Evolutionary conservation across 768 basidiomycete genomes (phyloP), one percentile per base, ranked within the genome.

Genomic region (Fibroporia radiculosa): DNA sequence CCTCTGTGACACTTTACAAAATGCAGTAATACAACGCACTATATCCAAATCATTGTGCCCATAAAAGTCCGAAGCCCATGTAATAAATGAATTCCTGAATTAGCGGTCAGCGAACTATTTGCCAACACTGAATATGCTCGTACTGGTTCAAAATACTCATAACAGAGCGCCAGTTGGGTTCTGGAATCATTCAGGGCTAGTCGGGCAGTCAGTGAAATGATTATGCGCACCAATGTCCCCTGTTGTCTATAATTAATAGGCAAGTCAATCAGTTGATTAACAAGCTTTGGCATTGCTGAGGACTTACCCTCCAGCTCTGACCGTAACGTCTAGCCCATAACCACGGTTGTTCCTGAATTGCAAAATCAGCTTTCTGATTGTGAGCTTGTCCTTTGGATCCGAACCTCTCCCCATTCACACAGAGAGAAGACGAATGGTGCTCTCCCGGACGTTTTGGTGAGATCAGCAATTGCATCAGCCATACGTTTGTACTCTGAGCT

Each of bases 11-110:
- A 31, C 6, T 6, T n/a, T 3, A n/a, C 1, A 8, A 38, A 13
- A 31, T 6, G 22, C 19, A 22, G n/a, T 24, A 19, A 22, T 2
- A 45, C 23, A 50, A 48, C 65, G 19, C 48, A 81, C 80, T 42
- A 84, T 80, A 58, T 84, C 81, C 65, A 84, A 65, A 56, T 84
- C 82, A 47, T 80, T 81, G 47, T 74, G 74, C 12, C 80, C 80
- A 49, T 78, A 81, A 54, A 82, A 84, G 59, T 82, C 79, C 7
- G 74, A 72, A 3, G 78, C 74, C 65, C 69, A 74, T 0, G 79
- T 70, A 50, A 70, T 66, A 57, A 84, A 83, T 2, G 81, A 82
- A 51, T 81, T 83, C 46, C 80, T 84, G 13, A 19, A 13, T 5
- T 6, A 11, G 27, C 38, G 33, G 12, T 23, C n/a, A 19, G 32